A percentile compares a stretch with the other conserved stretches of the same genome.
phyloP scores from a whole-genome alignment of 768 basidiomycete genomes.

The Rhodosporidiobolus sp. region DNA sequence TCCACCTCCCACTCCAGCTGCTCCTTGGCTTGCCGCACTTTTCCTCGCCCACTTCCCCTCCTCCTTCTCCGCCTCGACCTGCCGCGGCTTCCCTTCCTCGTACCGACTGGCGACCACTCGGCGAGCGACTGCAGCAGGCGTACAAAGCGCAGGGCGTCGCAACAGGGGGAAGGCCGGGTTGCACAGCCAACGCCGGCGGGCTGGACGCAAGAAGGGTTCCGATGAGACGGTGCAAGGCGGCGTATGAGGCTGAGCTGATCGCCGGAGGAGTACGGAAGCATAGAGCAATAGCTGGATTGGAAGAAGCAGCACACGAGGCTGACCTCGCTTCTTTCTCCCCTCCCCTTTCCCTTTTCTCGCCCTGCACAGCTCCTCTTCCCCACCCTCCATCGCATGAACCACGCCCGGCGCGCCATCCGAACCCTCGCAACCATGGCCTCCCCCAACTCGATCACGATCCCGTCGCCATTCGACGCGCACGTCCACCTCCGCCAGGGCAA shows the following conservation, averaged over 20 bases:
- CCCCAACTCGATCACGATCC: constrained; percentile 18
- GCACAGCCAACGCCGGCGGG: too few species aligned
- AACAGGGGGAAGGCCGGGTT: too few species aligned
- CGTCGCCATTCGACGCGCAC: constrained; percentile 83
- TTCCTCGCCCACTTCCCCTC: background rate
- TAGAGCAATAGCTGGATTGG: too few species aligned
- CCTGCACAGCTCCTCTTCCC: background rate
- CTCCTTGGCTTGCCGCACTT: background rate
- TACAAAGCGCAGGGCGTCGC: too few species aligned
- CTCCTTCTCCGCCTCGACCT: background rate
- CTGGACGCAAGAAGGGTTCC: too few species aligned
- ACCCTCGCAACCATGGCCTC: constrained; percentile 2
- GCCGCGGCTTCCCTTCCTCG: background rate
- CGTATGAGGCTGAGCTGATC: too few species aligned
- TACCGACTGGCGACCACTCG: too few species aligned
- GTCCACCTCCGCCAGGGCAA: constrained; percentile 90
- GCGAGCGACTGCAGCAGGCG: too few species aligned
- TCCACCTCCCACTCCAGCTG: background rate
- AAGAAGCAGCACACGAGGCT: too few species aligned
- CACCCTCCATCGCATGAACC: background rate
- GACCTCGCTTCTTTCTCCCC: background rate
- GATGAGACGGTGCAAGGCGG: too few species aligned
- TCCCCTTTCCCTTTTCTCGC: background rate
- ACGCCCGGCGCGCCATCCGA: background rate
- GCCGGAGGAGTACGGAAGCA: too few species aligned